Evolutionary conservation across 108 stramenopile species (phyloP).

Genomic region (Phaeodactylum tricornutum): DNA sequence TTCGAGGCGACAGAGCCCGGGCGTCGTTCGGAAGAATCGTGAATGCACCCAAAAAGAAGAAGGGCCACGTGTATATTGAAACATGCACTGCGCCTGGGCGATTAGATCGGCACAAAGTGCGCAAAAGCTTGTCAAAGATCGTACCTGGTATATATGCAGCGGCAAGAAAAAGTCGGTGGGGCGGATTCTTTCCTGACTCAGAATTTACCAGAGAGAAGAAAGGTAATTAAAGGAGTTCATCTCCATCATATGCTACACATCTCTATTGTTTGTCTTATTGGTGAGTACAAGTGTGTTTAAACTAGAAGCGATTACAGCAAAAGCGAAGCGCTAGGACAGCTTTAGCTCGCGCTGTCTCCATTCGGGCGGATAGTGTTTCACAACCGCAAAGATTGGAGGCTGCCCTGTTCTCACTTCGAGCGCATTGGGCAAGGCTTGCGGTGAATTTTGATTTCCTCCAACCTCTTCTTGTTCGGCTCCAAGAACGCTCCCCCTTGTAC

Average conservation of each 20-base stretch:
- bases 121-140: conserved; percentile 21
- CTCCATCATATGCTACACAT: no score
- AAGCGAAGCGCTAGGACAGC: no score
- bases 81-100: conserved; percentile 54
- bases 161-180: conserved; percentile 74
- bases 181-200: no score
- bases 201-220: no score
- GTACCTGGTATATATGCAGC: conserved; percentile 68
- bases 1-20: conserved; percentile 48
- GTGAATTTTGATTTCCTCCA: conserved; percentile 17
- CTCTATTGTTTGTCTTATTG: no score
- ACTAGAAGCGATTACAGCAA: no score
- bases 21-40: conserved; percentile 54
- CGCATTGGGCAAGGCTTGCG: neutral
- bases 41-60: conserved; percentile 67
- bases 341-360: no score
- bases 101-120: conserved; percentile 52
- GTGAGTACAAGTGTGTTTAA: no score
- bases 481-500: neutral
- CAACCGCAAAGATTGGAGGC: conserved; percentile 43
- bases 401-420: neutral
- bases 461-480: neutral
- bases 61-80: conserved; percentile 66
- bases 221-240: no score
- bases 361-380: conserved; percentile 39